Conservation (phyloP, 2,329 filamentous ascomycete species). For the Fonsecaea erecta region DNA sequence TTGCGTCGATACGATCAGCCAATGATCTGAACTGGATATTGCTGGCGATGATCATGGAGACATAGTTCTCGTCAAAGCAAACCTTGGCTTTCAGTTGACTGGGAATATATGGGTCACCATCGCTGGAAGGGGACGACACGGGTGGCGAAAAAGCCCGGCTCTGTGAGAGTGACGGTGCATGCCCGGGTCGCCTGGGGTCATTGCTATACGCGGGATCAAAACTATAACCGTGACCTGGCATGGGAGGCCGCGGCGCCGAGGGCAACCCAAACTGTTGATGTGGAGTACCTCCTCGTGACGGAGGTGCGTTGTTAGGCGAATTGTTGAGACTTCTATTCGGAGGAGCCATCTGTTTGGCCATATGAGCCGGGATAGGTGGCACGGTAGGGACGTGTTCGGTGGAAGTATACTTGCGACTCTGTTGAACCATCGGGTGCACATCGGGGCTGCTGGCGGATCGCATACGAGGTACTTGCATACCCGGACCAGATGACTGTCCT, state of each 20-base stretch:
- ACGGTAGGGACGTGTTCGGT: conserved; percentile 68
- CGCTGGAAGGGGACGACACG: conserved; percentile 27
- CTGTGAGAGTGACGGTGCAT: conserved; percentile 35
- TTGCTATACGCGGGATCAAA: conserved; percentile 34
- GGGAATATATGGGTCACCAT: conserved; percentile 54
- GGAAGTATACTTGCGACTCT: conserved; percentile 53
- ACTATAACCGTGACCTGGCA: conserved; percentile 33
- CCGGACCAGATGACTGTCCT: conserved; percentile 21
- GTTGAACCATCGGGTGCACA: conserved; percentile 71
- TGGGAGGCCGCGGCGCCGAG: conserved; percentile 35
- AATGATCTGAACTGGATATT: conserved; percentile 94
- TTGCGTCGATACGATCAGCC: conserved; percentile 94
- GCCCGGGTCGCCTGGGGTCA: conserved; percentile 30
- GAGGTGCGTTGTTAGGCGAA: conserved; percentile 72
- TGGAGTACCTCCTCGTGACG: conserved; percentile 70
- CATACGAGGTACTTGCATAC: conserved; percentile 60
- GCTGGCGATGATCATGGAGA: conserved; percentile 93
- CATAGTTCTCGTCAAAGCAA: conserved; percentile 86
- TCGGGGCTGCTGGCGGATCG: conserved; percentile 95
- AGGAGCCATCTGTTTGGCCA: conserved; percentile 61
- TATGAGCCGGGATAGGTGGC: conserved; percentile 75
- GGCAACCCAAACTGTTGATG: conserved; percentile 63
- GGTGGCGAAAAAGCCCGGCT: conserved; percentile 45
- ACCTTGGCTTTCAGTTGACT: conserved; percentile 96
- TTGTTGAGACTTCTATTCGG: conserved; percentile 80